Percentiles rank a stretch among this genome's conserved stretches.
Conservation (phyloP, 2,329 filamentous ascomycete species). For the Talaromyces albobiverticillius region DNA sequence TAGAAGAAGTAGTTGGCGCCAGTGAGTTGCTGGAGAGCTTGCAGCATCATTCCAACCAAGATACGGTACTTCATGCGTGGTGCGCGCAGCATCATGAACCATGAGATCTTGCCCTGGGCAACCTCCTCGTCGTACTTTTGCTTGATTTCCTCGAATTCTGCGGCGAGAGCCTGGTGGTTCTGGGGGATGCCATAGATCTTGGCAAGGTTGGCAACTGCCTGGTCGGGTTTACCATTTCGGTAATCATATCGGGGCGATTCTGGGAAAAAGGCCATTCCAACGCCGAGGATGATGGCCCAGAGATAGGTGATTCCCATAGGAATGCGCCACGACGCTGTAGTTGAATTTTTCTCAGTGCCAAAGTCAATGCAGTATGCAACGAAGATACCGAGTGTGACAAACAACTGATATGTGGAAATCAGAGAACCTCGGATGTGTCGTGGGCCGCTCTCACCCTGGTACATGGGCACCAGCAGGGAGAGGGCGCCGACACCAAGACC, state of each 20-base stretch:
- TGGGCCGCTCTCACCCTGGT: conserved; percentile 44
- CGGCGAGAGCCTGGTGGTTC: conserved; percentile 51
- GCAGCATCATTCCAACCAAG: conserved; percentile 38
- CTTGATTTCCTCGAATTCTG: conserved; percentile 56
- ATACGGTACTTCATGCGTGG: conserved; percentile 44
- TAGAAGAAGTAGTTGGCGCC: conserved; percentile 51
- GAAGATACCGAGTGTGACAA: conserved; percentile 47
- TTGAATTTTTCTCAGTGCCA: conserved; percentile 34
- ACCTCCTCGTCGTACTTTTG: conserved; percentile 54
- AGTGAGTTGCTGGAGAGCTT: conserved; percentile 45
- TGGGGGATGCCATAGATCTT: conserved; percentile 53
- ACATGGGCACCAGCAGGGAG: conserved; percentile 45
- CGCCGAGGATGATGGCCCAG: conserved; percentile 53
- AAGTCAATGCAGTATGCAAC: conserved; percentile 48
- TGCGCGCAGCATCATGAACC: conserved; percentile 38
- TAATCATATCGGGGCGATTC: conserved; percentile 60
- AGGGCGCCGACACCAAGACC: conserved; percentile 44
- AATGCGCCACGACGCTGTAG: conserved; percentile 47
- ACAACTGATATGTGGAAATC: conserved; percentile 44
- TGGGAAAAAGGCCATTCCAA: conserved; percentile 54
- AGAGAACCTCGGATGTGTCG: conserved; percentile 45
- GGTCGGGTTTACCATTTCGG: conserved; percentile 52
- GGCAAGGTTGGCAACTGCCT: conserved; percentile 51
- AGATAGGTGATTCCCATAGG: conserved; percentile 57
- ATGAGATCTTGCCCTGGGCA: conserved; percentile 28